phyloP scores from a whole-genome alignment of 345 rosid genomes.

The Eucalyptus rudis region DNA sequence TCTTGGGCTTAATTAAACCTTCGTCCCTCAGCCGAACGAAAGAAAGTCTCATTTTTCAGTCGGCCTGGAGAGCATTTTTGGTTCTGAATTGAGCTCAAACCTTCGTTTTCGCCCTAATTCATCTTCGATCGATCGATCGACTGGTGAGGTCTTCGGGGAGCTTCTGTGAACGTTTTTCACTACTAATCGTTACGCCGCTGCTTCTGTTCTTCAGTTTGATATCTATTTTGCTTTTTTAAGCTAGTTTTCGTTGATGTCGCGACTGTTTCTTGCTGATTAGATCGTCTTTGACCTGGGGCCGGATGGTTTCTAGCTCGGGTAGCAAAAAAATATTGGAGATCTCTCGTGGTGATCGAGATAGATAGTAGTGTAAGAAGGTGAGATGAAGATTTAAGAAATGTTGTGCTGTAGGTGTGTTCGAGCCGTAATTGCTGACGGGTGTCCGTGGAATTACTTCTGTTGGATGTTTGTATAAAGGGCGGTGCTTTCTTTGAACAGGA shows the following conservation, averaged over 20 bases:
- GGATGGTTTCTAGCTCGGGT: neutral
- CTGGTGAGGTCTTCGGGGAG: neutral
- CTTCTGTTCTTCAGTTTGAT: neutral
- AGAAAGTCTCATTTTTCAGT: neutral
- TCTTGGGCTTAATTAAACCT: too few relatives aligned
- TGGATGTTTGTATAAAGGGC: too few relatives aligned
- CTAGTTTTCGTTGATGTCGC: neutral
- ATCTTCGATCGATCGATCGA: neutral
- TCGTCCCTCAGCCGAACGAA: rapidly evolving
- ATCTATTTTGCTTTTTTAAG: too few relatives aligned
- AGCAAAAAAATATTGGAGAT: neutral
- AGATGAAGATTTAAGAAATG: neutral
- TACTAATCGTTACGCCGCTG: neutral
- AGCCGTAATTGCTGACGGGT: too few relatives aligned
- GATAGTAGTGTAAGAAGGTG: neutral
- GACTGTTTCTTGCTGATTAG: neutral
- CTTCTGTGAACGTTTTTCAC: neutral
- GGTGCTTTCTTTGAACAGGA: too few relatives aligned
- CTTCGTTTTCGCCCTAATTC: neutral
- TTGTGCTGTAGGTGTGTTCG: too few relatives aligned
- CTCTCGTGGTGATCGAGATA: neutral
- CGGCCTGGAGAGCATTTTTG: neutral
- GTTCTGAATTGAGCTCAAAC: too few relatives aligned
- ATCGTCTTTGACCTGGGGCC: neutral
- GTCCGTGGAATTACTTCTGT: too few relatives aligned